Conservation (phyloP, 345 rosid genomes). For the Jatropha curcas region DNA sequence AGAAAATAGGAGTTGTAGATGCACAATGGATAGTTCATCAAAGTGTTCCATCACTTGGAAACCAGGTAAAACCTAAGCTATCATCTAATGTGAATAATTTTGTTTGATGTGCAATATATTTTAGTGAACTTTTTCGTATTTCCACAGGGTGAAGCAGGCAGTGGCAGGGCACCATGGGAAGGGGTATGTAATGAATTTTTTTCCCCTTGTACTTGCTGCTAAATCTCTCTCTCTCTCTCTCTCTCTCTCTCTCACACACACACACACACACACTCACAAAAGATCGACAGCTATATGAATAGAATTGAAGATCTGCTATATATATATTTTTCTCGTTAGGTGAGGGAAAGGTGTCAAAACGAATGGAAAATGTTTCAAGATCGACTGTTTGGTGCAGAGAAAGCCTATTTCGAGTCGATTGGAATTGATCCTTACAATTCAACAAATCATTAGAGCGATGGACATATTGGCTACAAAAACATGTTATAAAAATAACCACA, state of each 20-base stretch:
- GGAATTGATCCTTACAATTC: constrained; percentile 33
- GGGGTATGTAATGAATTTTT: constrained; percentile 45
- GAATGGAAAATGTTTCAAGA: constrained; percentile 87
- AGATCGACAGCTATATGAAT: too few species aligned
- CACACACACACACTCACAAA: too few species aligned
- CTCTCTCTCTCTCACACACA: too few species aligned
- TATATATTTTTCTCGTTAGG: constrained; percentile 44
- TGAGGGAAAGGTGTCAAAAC: constrained; percentile 75
- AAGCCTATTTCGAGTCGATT: constrained; percentile 46
- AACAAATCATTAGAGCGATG: constrained; percentile 22
- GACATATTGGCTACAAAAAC: neutral
- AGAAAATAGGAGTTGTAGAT: constrained; percentile 74
- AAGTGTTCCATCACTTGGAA: constrained; percentile 68
- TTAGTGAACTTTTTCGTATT: constrained; percentile 12
- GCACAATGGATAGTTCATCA: constrained; percentile 71
- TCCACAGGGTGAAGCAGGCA: constrained; percentile 44
- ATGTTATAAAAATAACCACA: neutral
- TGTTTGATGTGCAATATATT: neutral
- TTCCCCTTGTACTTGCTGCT: neutral
- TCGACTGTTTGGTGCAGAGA: constrained; percentile 61
- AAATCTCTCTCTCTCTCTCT: neutral
- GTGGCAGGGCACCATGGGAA: constrained; percentile 62
- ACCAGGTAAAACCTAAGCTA: constrained; percentile 46
- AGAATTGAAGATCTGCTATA: constrained; percentile 7
- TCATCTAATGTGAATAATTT: neutral